phyloP scores from a whole-genome alignment of 2,329 filamentous ascomycete genomes.

The Microdochium nivale region DNA sequence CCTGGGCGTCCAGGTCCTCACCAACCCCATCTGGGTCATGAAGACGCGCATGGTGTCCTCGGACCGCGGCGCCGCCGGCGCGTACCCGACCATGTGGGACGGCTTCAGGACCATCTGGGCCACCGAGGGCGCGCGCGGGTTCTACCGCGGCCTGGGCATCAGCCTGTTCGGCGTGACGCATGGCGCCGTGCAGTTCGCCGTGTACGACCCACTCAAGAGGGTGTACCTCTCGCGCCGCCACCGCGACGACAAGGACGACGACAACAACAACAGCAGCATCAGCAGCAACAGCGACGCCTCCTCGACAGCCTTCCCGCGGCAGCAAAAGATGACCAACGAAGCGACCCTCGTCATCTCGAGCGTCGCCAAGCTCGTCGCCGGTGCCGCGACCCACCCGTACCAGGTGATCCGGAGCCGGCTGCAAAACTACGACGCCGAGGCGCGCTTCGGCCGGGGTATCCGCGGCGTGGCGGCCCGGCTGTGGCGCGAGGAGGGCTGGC shows the following conservation, averaged over 20 bases:
- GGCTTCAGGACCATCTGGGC: slow-evolving; percentile 60
- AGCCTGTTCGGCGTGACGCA: slow-evolving; percentile 82
- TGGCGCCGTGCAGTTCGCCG: slow-evolving; percentile 90
- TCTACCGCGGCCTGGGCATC: slow-evolving; percentile 81
- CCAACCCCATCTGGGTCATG: slow-evolving; percentile 96
- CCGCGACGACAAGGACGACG: neutral
- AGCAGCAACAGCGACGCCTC: slow-evolving; percentile 5
- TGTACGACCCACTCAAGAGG: slow-evolving; percentile 68
- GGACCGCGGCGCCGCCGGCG: slow-evolving; percentile 62
- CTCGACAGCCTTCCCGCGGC: slow-evolving; percentile 12
- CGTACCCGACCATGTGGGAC: slow-evolving; percentile 69
- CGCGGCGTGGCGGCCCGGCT: slow-evolving; percentile 64
- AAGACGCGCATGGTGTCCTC: slow-evolving; percentile 96
- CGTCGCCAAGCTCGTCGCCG: slow-evolving; percentile 76
- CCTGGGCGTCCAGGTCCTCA: slow-evolving; percentile 68
- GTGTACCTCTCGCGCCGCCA: slow-evolving; percentile 41
- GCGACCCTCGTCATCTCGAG: slow-evolving; percentile 78
- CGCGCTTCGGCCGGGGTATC: slow-evolving; percentile 62
- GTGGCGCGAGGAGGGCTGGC: slow-evolving; percentile 69
- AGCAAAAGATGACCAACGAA: slow-evolving; percentile 51
- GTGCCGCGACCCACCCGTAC: slow-evolving; percentile 88
- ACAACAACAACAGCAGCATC: slow-evolving; percentile 3
- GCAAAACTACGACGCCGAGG: slow-evolving; percentile 79
- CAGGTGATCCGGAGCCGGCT: slow-evolving; percentile 83
- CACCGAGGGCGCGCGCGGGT: slow-evolving; percentile 67